A percentile compares a stretch with the other conserved stretches of the same genome.
Evolutionary conservation across 176 grass and related monocot genomes (phyloP).

Genomic region (Oryza coarctata): DNA sequence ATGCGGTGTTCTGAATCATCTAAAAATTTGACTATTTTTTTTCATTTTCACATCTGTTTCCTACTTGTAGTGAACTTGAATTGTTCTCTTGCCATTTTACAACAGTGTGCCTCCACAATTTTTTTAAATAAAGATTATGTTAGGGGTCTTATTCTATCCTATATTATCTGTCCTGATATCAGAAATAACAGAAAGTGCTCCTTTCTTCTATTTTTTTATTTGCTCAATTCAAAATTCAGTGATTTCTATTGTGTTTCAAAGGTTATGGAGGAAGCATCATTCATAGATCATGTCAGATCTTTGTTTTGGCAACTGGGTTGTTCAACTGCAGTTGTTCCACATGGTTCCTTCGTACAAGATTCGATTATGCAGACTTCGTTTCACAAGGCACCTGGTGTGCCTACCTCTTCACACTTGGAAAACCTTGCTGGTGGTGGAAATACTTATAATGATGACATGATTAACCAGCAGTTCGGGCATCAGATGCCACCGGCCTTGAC

Average conservation of each 20-base stretch:
- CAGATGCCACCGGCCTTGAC: neutral
- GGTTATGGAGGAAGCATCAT: conserved; percentile 47
- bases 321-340: neutral
- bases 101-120: neutral
- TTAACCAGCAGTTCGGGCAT: neutral
- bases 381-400: neutral
- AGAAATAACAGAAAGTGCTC: neutral
- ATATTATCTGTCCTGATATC: neutral
- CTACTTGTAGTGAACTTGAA: neutral
- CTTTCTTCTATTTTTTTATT: neutral
- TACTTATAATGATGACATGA: neutral
- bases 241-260: conserved; percentile 20
- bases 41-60: neutral
- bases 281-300: conserved; percentile 41
- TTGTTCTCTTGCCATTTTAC: neutral
- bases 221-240: neutral
- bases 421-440: neutral
- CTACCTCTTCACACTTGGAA: neutral
- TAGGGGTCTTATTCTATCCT: neutral
- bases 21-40: neutral
- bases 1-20: neutral
- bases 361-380: neutral
- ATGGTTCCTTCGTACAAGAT: conserved; percentile 2
- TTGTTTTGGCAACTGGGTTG: conserved; percentile 21
- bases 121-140: neutral